Percentiles rank a stretch among this genome's conserved stretches.
phyloP scores from a whole-genome alignment of 1,284 basidiomycete genomes.

The Takashimella koratensis region DNA sequence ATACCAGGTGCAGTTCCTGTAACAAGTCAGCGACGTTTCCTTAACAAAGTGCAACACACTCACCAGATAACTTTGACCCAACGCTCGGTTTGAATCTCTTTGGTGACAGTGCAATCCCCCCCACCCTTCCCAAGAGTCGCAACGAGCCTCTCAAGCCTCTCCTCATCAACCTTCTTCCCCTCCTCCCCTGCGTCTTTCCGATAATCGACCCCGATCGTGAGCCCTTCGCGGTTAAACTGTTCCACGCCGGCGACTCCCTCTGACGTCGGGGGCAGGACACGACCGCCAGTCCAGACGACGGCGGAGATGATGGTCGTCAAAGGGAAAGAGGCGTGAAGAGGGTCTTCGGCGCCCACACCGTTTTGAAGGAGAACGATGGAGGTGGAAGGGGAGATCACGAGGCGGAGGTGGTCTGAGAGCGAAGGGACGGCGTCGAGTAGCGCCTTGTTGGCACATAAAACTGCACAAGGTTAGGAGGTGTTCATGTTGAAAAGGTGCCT shows the following conservation, averaged over 20 bases:
- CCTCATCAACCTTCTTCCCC: slow-evolving; percentile 15
- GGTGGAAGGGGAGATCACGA: slow-evolving; percentile 40
- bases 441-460: slow-evolving; percentile 50
- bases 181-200: slow-evolving; percentile 1
- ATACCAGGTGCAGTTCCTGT: slow-evolving; percentile 38
- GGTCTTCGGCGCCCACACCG: slow-evolving; percentile 53
- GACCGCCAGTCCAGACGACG: slow-evolving; percentile 52
- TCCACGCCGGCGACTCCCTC: slow-evolving; percentile 30
- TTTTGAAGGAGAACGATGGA: slow-evolving; percentile 54
- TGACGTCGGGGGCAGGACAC: slow-evolving; percentile 22
- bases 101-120: slow-evolving; percentile 42
- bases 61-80: slow-evolving; percentile 53
- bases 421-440: slow-evolving; percentile 43
- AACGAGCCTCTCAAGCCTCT: slow-evolving; percentile 42
- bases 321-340: slow-evolving; percentile 49
- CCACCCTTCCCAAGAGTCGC: slow-evolving; percentile 40
- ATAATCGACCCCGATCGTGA: slow-evolving; percentile 50
- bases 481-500: too few species aligned
- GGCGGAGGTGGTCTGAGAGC: slow-evolving; percentile 40
- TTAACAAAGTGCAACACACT: too few species aligned
- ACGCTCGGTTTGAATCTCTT: slow-evolving; percentile 52
- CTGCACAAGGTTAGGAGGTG: slow-evolving; percentile 13
- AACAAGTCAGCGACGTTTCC: background rate
- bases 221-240: slow-evolving; percentile 45
- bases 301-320: slow-evolving; percentile 51